phyloP scores from a whole-genome alignment of 2,329 filamentous ascomycete genomes.

The Sclerotinia borealis region DNA sequence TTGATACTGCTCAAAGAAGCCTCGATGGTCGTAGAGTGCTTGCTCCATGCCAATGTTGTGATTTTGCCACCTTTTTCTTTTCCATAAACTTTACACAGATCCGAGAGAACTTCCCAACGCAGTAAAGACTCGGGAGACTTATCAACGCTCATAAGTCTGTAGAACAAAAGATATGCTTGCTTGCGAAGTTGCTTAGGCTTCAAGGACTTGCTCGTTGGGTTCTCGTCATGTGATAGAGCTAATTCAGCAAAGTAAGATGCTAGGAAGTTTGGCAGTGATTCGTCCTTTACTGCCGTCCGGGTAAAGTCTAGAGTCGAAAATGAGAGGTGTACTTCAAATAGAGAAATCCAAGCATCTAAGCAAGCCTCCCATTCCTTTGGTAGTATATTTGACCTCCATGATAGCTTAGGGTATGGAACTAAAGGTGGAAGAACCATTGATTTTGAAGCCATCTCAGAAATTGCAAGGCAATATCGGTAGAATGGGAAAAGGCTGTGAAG shows the following conservation, averaged over 20 bases:
- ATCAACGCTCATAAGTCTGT: conserved; percentile 46
- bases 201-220: not conserved
- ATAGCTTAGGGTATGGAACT: conserved; percentile 67
- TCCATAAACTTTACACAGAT: conserved; percentile 61
- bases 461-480: not conserved
- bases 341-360: conserved; percentile 67
- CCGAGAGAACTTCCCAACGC: conserved; percentile 61
- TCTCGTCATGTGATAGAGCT: conserved; percentile 31
- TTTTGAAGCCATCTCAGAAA: conserved; percentile 8
- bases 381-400: conserved; percentile 60
- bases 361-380: conserved; percentile 71
- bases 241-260: conserved; percentile 57
- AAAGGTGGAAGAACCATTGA: conserved; percentile 55
- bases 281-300: conserved; percentile 45
- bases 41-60: conserved; percentile 45
- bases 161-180: conserved; percentile 57
- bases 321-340: conserved; percentile 60
- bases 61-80: conserved; percentile 53
- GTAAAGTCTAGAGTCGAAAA: conserved; percentile 51
- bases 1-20: conserved; percentile 54
- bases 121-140: conserved; percentile 45
- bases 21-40: conserved; percentile 45
- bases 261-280: conserved; percentile 59
- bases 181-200: conserved; percentile 51
- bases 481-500: not conserved